Conservation (phyloP, 106 monocot species). For the Dendrobium huoshanense region DNA sequence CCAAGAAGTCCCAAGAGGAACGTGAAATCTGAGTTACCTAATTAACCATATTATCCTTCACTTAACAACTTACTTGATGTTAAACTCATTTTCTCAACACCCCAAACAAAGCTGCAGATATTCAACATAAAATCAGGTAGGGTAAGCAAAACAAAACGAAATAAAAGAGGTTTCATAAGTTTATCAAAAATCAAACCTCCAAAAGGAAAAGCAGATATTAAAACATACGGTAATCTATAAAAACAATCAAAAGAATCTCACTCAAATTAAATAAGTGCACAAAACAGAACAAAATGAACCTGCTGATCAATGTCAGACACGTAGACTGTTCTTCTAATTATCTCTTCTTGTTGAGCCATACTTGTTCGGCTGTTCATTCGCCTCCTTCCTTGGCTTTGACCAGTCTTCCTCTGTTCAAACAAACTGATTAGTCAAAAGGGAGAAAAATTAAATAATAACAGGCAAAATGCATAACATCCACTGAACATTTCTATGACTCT, state of each 20-base stretch:
- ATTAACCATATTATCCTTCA: no score
- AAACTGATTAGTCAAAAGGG: slow-evolving; percentile 5
- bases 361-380: slow-evolving; percentile 68
- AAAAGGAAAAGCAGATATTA: background rate
- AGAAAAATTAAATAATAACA: background rate
- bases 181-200: background rate
- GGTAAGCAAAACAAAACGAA: background rate
- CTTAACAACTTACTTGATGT: no score
- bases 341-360: slow-evolving; percentile 77
- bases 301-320: slow-evolving; percentile 97
- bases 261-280: no score
- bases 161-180: background rate
- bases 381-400: slow-evolving; percentile 42
- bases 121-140: background rate
- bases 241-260: no score
- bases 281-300: slow-evolving; percentile 25
- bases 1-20: no score
- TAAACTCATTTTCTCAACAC: no score
- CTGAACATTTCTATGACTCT: background rate
- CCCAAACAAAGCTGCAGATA: no score
- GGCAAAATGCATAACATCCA: background rate
- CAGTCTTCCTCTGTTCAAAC: slow-evolving; percentile 35
- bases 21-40: no score
- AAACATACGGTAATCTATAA: no score
- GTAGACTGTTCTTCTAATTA: slow-evolving; percentile 81